phyloP scores from a whole-genome alignment of 495 filamentous ascomycete species.

The Aspergillus cavernicola region DNA sequence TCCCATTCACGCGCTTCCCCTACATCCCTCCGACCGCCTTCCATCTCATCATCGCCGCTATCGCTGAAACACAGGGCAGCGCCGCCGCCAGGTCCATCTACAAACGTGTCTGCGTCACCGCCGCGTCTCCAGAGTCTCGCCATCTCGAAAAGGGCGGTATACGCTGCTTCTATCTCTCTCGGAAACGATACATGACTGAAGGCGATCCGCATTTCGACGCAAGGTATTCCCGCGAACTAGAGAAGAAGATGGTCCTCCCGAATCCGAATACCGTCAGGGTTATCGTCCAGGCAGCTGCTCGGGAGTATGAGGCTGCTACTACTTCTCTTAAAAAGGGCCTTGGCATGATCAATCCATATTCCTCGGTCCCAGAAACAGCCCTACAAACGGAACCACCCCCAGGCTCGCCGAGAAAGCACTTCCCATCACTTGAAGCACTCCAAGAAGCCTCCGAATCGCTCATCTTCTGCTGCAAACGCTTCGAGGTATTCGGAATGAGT shows the following conservation, averaged over 20 bases:
- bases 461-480: slow-evolving; percentile 36
- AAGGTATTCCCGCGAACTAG: slow-evolving; percentile 23
- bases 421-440: too few relatives aligned
- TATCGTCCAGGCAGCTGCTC: slow-evolving; percentile 34
- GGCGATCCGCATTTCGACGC: slow-evolving; percentile 31
- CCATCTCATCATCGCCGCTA: slow-evolving; percentile 42
- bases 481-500: slow-evolving; percentile 27
- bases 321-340: too few relatives aligned
- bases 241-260: slow-evolving; percentile 29
- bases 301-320: slow-evolving; percentile 23
- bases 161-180: slow-evolving; percentile 20
- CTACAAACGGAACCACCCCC: neutral
- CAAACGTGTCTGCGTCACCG: slow-evolving; percentile 39
- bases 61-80: slow-evolving; percentile 47
- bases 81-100: slow-evolving; percentile 37
- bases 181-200: slow-evolving; percentile 20
- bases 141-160: slow-evolving; percentile 33
- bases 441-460: too few relatives aligned
- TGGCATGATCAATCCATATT: too few relatives aligned
- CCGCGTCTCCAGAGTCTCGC: slow-evolving; percentile 13
- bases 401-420: neutral
- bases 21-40: slow-evolving; percentile 40
- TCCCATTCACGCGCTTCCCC: slow-evolving; percentile 13
- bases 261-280: slow-evolving; percentile 42
- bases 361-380: neutral